phyloP scores from a whole-genome alignment of 2,329 filamentous ascomycete genomes.

The Colletotrichum euphorbiae region DNA sequence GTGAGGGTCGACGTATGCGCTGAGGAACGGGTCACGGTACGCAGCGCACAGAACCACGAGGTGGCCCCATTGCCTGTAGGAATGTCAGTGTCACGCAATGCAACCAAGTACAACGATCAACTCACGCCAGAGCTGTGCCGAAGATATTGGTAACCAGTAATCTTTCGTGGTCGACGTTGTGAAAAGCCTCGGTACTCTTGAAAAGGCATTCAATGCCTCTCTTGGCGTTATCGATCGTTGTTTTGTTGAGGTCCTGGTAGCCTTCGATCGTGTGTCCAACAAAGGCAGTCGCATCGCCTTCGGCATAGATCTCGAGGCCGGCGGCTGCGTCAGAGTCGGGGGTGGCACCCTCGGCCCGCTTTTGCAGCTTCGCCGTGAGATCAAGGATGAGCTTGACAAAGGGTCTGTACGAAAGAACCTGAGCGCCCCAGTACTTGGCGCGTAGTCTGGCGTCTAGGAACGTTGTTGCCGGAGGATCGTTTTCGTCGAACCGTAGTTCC shows the following conservation, averaged over 20 bases:
- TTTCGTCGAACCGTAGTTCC: constrained; percentile 69
- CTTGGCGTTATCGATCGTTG: constrained; percentile 66
- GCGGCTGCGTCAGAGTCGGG: constrained; percentile 48
- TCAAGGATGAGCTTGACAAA: constrained; percentile 72
- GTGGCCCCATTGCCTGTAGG: constrained; percentile 91
- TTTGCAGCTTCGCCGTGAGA: constrained; percentile 53
- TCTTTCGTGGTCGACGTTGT: constrained; percentile 70
- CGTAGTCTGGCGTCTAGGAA: constrained; percentile 87
- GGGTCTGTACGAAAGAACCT: constrained; percentile 88
- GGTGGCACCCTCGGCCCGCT: constrained; percentile 32
- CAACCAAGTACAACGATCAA: constrained; percentile 43
- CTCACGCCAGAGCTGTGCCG: constrained; percentile 95
- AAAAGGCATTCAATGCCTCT: constrained; percentile 80
- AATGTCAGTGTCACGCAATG: neutral
- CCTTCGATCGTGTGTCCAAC: constrained; percentile 44
- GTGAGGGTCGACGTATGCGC: constrained; percentile 65
- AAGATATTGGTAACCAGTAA: constrained; percentile 96
- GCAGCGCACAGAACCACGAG: constrained; percentile 89
- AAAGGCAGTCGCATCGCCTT: constrained; percentile 16
- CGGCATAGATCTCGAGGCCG: constrained; percentile 49
- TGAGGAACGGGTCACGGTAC: constrained; percentile 74
- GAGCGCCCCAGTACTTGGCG: constrained; percentile 94
- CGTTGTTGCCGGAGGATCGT: constrained; percentile 77
- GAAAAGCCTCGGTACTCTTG: constrained; percentile 86
- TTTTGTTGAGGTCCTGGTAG: constrained; percentile 54